phyloP scores from a whole-genome alignment of 805 yeast genomes.

The Spathaspora boniae region DNA sequence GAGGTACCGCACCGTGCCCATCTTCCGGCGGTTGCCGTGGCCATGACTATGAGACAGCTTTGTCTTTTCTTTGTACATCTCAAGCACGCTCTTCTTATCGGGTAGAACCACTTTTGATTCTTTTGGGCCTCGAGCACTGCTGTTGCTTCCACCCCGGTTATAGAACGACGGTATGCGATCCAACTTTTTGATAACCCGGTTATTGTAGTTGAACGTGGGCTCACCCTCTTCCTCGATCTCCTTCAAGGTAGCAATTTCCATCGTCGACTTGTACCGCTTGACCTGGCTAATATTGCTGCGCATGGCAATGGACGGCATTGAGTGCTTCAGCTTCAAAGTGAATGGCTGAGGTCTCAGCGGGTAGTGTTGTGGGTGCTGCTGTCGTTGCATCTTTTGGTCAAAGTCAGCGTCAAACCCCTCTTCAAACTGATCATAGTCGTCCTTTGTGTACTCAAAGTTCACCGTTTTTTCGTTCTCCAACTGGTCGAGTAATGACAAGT shows the following conservation, averaged over 20 bases:
- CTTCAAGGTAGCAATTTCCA: conserved; percentile 23
- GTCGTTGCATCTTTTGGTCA: conserved; percentile 7
- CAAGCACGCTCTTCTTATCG: conserved; percentile 29
- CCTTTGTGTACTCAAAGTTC: conserved; percentile 34
- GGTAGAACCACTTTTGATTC: too few species aligned
- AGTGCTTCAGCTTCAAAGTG: conserved; percentile 4
- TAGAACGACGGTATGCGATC: conserved; percentile 43
- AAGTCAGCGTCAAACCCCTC: conserved; percentile 30
- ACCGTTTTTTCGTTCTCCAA: conserved; percentile 33
- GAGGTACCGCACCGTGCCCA: conserved; percentile 31
- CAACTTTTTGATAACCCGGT: conserved; percentile 32
- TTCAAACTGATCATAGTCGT: conserved; percentile 35
- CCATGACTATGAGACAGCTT: conserved; percentile 11
- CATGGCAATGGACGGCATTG: conserved; percentile 6
- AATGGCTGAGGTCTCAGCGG: not conserved
- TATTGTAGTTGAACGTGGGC: conserved; percentile 30
- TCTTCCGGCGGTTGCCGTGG: conserved; percentile 11
- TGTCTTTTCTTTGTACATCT: conserved; percentile 28
- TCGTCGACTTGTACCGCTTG: conserved; percentile 31
- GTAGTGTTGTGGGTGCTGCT: not conserved
- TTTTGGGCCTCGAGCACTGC: conserved; percentile 12
- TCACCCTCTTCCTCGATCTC: conserved; percentile 12
- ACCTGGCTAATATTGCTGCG: conserved; percentile 8
- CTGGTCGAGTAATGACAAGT: conserved; percentile 16
- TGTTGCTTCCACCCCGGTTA: conserved; percentile 15